These are phyloP conservation scores for Globisporangium nunn DNA, from an alignment of 352 stramenopile species.

Conservation along the genomic window DNA sequence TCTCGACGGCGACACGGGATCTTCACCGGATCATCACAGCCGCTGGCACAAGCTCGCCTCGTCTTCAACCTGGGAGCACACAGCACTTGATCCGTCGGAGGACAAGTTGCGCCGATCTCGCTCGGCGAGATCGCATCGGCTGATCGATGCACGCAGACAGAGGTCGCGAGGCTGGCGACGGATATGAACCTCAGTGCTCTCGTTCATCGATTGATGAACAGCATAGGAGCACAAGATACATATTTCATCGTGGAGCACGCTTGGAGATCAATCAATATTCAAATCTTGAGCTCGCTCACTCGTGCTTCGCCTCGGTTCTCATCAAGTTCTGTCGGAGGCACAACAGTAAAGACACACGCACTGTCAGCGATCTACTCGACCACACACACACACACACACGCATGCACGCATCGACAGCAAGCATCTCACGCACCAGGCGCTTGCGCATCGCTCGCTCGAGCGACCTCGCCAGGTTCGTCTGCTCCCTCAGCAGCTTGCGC, in stretches of 20 bases:
- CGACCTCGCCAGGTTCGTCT: constrained; percentile 2
- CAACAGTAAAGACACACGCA: background rate
- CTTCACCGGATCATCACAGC: background rate
- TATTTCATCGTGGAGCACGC: background rate
- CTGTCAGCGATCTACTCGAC: background rate
- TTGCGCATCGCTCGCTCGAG: constrained; percentile 6
- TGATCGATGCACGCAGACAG: background rate
- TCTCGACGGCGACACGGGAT: background rate
- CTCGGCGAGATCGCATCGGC: background rate
- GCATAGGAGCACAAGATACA: background rate
- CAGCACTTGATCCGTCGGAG: background rate
- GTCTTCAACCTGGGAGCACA: background rate
- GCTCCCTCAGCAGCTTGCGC: constrained; percentile 1
- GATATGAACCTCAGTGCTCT: background rate
- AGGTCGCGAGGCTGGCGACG: background rate
- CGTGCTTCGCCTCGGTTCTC: background rate
- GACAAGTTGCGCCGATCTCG: too few species aligned
- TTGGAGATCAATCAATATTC: background rate
- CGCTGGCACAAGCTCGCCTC: too few species aligned
- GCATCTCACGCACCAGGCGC: constrained; percentile 4
- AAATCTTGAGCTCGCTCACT: background rate
- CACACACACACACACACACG: background rate
- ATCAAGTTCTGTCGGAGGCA: background rate
- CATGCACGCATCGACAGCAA: background rate
- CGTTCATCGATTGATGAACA: background rate